Evolutionary conservation across 371 early-diverging fungal species (phyloP), one percentile per base, ranked within the genome.

Genomic region (Dichotomocladium elegans): DNA sequence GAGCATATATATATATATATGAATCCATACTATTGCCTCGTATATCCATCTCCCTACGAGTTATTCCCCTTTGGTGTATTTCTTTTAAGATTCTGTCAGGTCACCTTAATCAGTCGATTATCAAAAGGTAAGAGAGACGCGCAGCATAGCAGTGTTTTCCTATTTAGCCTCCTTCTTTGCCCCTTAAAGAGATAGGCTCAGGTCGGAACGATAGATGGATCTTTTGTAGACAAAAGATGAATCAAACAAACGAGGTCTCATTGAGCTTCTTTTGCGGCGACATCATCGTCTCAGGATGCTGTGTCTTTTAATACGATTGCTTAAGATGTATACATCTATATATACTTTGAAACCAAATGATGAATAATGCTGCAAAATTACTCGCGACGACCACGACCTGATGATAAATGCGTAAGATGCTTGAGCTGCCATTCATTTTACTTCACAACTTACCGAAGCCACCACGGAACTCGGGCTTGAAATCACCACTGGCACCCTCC

Each of bases 391-490:
- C 67, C 73, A 66, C 73, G 73, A 47, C 68, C 72, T 72, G 59
- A 3, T 28, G 6, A 29, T 44, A 46, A 10, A 25, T 25, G 5
- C 9, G 34, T 30, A 33, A 51, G 14, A 19, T 28, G 33, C 27
- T 27, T 45, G 19, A 31, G 11, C 28, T 28, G 27, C n/a, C 10
- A 21, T 14, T n/a, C 24, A 24, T 2, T 58, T 30, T 8, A 41
- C n/a, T 37, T 9, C 10, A 26, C 31, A 19, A 58, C 65, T 63
- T 76, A 73, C 89, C 88, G 68, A 85, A 74, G 68, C 88, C 85
- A 79, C 87, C 83, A 79, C 87, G 87, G 91, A 96, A 97, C 80
- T 95, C 93, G 60, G 97, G 95, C 80, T 88, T 87, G 86, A 88
- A 95, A 80, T 91, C 91, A 67, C 92, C 93, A 48, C 85, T 66